phyloP scores from a whole-genome alignment of 352 stramenopile genomes.

The Globisporangium parvum region DNA sequence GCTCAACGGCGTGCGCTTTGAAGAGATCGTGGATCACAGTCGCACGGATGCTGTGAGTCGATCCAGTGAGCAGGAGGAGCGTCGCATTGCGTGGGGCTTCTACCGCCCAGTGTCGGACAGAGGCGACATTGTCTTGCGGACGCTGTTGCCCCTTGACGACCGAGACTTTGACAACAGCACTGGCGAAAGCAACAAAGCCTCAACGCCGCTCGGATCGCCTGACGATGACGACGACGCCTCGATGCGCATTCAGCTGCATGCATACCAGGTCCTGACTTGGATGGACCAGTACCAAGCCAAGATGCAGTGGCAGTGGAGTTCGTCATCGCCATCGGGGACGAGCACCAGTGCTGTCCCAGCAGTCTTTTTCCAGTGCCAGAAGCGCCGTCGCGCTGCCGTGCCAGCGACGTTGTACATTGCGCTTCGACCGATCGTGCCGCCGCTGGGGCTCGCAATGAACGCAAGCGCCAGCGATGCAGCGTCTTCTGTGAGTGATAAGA shows the following conservation, averaged over 20 bases:
- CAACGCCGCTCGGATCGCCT: not conserved
- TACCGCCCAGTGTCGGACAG: constrained; percentile 46
- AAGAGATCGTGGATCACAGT: constrained; percentile 11
- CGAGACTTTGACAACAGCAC: not conserved
- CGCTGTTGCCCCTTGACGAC: constrained; percentile 1
- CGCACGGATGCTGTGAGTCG: not conserved
- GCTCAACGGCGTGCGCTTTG: constrained; percentile 15
- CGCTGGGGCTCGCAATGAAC: not conserved
- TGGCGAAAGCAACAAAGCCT: not conserved
- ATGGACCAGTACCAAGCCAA: constrained; percentile 56
- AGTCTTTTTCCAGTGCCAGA: constrained; percentile 66
- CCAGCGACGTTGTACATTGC: constrained; percentile 7
- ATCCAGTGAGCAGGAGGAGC: constrained; percentile 13
- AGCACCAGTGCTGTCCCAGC: constrained; percentile 23
- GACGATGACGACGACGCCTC: not conserved
- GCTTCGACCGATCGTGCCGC: constrained; percentile 10
- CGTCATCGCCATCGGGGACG: not conserved
- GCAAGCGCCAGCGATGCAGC: not conserved
- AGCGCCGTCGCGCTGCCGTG: constrained; percentile 19
- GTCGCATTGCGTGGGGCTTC: constrained; percentile 51
- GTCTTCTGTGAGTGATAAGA: not conserved
- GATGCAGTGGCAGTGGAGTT: constrained; percentile 36
- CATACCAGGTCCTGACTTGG: constrained; percentile 57
- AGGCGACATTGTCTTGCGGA: constrained; percentile 34
- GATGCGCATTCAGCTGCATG: constrained; percentile 43